Conservation (phyloP, 805 yeast genomes). For the Metschnikowia hibisci region DNA sequence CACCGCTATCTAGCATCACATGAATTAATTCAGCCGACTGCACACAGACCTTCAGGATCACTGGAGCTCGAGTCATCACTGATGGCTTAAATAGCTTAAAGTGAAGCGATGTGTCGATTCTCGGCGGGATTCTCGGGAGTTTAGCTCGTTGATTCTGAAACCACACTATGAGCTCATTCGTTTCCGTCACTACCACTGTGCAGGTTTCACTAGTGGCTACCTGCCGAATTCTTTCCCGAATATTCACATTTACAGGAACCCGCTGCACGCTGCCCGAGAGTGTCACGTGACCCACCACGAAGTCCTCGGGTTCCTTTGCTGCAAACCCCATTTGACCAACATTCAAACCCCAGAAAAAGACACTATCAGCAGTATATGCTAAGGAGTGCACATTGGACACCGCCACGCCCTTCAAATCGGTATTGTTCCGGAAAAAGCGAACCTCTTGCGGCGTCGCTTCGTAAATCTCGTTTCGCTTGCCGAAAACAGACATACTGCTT, state of each 20-base stretch:
- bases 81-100: slow-evolving; percentile 56
- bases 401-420: slow-evolving; percentile 41
- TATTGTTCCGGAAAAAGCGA: slow-evolving; percentile 18
- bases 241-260: slow-evolving; percentile 23
- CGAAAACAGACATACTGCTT: slow-evolving; percentile 14
- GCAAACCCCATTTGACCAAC: slow-evolving; percentile 51
- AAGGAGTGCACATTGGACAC: slow-evolving; percentile 71
- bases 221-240: slow-evolving; percentile 49
- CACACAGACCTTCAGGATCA: slow-evolving; percentile 30
- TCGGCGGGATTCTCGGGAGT: slow-evolving; percentile 37
- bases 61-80: slow-evolving; percentile 39
- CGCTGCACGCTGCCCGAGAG: not conserved
- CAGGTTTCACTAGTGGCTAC: slow-evolving; percentile 64
- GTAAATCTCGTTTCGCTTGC: slow-evolving; percentile 26
- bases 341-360: slow-evolving; percentile 74
- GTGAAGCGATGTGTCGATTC: slow-evolving; percentile 35
- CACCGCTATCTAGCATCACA: slow-evolving; percentile 58
- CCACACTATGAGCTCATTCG: slow-evolving; percentile 61
- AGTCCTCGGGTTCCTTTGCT: not conserved
- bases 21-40: slow-evolving; percentile 42
- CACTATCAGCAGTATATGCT: slow-evolving; percentile 46
- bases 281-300: not conserved
- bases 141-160: slow-evolving; percentile 54
- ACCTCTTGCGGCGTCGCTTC: slow-evolving; percentile 40
- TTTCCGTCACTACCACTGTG: slow-evolving; percentile 59